These are phyloP conservation scores for Ascochyta koolunga DNA, from an alignment of 2,329 filamentous ascomycete genomes.

Conservation along the genomic window DNA sequence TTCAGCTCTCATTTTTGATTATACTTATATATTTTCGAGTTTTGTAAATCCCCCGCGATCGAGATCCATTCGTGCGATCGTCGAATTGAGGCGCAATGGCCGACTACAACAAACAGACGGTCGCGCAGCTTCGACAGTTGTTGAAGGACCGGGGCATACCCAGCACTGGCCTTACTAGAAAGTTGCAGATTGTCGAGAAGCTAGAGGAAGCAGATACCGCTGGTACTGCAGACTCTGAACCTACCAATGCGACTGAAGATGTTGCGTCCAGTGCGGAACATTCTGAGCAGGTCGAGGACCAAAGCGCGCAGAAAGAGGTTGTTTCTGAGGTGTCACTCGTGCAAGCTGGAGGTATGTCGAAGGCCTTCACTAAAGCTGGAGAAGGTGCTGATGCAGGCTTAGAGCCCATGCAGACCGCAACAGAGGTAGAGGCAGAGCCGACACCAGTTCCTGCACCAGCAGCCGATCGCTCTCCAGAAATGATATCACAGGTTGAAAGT, in stretches of 20 bases:
- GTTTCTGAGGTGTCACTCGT: constrained; percentile 24
- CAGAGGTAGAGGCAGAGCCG: constrained; percentile 1
- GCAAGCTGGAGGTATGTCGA: constrained; percentile 30
- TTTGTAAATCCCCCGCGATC: background rate
- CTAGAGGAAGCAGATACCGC: constrained; percentile 43
- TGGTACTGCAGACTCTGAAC: constrained; percentile 11
- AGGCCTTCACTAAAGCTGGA: background rate
- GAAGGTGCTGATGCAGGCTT: constrained; percentile 1
- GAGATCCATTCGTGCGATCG: no score
- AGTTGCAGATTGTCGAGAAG: constrained; percentile 56
- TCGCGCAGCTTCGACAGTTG: constrained; percentile 53
- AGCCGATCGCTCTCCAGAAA: constrained; percentile 23
- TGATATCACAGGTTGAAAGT: constrained; percentile 32
- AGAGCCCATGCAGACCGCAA: constrained; percentile 17
- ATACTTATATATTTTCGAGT: background rate
- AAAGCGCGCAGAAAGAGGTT: constrained; percentile 4
- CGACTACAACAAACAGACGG: constrained; percentile 56
- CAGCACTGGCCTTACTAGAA: constrained; percentile 53
- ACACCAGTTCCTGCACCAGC: constrained; percentile 23
- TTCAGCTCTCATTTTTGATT: background rate
- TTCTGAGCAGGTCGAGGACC: constrained; percentile 7
- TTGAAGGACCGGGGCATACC: constrained; percentile 56
- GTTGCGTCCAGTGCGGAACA: constrained; percentile 7
- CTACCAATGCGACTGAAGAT: constrained; percentile 19
- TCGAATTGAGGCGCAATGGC: constrained; percentile 29